A percentile compares a stretch with the other conserved stretches of the same genome.
Evolutionary conservation across 495 filamentous ascomycete species (phyloP).

Genomic region (Penicillium riverlandense): DNA sequence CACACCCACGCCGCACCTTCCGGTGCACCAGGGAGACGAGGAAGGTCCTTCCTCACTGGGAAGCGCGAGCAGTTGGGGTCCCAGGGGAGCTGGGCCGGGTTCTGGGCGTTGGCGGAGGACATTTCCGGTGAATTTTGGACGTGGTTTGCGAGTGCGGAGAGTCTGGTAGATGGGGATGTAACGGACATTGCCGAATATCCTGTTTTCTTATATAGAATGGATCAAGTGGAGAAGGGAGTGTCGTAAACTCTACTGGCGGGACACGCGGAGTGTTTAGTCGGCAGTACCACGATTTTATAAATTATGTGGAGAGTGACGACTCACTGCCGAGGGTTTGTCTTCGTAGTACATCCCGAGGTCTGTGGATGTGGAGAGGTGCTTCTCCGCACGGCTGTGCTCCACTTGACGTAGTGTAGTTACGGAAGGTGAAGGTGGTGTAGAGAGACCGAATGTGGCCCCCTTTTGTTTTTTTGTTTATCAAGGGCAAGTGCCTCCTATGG

Average conservation of each 20-base stretch:
- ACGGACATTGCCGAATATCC: no score
- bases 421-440: background rate
- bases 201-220: no score
- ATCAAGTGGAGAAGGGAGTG: no score
- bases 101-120: constrained; percentile 8
- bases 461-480: constrained; percentile 18
- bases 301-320: no score
- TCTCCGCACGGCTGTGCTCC: no score
- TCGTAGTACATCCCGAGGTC: no score
- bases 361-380: no score
- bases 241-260: no score
- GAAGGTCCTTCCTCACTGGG: constrained; percentile 46
- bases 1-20: constrained; percentile 56
- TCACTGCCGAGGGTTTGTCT: no score
- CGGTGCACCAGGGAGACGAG: constrained; percentile 34
- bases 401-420: background rate
- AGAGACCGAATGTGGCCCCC: constrained; percentile 16
- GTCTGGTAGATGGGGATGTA: background rate
- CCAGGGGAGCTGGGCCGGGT: constrained; percentile 38
- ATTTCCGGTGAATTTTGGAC: constrained; percentile 1
- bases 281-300: no score
- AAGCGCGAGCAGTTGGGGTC: constrained; percentile 47
- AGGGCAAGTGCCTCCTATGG: constrained; percentile 7
- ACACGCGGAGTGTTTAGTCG: no score
- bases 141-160: constrained; percentile 6